Conservation (phyloP, 371 early-diverging fungal species). For the Syncephalastrum contaminatum region DNA sequence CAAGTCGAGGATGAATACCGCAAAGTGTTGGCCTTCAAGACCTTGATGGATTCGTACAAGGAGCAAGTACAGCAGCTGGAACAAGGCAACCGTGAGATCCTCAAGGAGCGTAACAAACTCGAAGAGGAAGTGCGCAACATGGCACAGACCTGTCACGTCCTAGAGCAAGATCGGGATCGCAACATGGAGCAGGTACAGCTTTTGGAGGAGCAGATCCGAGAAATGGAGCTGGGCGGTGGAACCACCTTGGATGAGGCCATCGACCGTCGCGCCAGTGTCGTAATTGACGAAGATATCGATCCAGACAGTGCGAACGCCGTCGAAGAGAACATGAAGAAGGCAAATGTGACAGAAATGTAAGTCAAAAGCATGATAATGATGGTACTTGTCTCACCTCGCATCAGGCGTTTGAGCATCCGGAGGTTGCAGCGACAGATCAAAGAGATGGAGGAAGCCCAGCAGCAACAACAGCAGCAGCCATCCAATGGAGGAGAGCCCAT, state of each 20-base stretch:
- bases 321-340: slow-evolving; percentile 53
- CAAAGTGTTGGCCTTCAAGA: slow-evolving; percentile 75
- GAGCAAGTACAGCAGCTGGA: slow-evolving; percentile 80
- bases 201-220: slow-evolving; percentile 80
- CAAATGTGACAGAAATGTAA: slow-evolving; percentile 52
- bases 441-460: slow-evolving; percentile 24
- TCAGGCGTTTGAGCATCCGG: slow-evolving; percentile 37
- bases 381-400: not conserved
- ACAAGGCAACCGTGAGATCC: slow-evolving; percentile 59
- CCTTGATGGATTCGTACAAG: slow-evolving; percentile 84
- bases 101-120: slow-evolving; percentile 65
- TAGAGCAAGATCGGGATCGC: slow-evolving; percentile 66
- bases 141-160: slow-evolving; percentile 57
- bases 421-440: slow-evolving; percentile 41
- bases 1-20: slow-evolving; percentile 87
- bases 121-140: slow-evolving; percentile 69
- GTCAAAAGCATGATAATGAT: not conserved
- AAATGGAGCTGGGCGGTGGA: slow-evolving; percentile 73
- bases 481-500: slow-evolving; percentile 16
- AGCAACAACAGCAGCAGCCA: too few species aligned
- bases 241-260: slow-evolving; percentile 31
- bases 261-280: slow-evolving; percentile 37
- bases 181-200: slow-evolving; percentile 76
- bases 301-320: slow-evolving; percentile 20
- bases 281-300: slow-evolving; percentile 31